These are phyloP conservation scores for Pestalotiopsis sp. DNA, from an alignment of 2,329 filamentous ascomycete genomes.

Conservation along the genomic window DNA sequence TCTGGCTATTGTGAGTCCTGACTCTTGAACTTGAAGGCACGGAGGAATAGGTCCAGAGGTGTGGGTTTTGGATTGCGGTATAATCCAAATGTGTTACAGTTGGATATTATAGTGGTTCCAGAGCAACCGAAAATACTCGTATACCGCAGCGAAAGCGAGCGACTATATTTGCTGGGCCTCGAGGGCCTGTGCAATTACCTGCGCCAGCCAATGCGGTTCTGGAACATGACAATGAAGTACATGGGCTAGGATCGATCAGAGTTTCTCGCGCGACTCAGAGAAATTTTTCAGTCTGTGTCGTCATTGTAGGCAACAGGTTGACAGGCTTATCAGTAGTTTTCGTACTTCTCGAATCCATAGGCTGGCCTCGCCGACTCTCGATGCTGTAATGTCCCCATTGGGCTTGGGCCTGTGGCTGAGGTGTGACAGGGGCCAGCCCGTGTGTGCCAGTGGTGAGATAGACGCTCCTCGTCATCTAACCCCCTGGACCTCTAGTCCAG, in stretches of 20 bases:
- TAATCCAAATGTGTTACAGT: background rate
- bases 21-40: too few species aligned
- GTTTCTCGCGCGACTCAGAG: background rate
- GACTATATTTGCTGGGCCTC: background rate
- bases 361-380: background rate
- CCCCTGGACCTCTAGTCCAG: background rate
- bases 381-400: background rate
- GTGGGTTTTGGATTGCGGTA: too few species aligned
- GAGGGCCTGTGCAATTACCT: background rate
- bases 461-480: background rate
- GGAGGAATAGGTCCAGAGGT: too few species aligned
- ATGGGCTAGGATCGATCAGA: background rate
- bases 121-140: background rate
- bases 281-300: background rate
- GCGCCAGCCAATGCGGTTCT: background rate
- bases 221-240: too few species aligned
- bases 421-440: background rate
- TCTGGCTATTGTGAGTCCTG: too few species aligned
- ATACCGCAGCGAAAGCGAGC: background rate
- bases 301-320: background rate
- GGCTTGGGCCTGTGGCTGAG: background rate
- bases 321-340: background rate
- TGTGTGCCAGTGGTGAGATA: background rate
- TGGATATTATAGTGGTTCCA: background rate
- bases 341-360: background rate